Percentiles rank a stretch among this genome's conserved stretches.
Conservation (phyloP, 768 basidiomycete genomes). For the Scleroderma bovista region DNA sequence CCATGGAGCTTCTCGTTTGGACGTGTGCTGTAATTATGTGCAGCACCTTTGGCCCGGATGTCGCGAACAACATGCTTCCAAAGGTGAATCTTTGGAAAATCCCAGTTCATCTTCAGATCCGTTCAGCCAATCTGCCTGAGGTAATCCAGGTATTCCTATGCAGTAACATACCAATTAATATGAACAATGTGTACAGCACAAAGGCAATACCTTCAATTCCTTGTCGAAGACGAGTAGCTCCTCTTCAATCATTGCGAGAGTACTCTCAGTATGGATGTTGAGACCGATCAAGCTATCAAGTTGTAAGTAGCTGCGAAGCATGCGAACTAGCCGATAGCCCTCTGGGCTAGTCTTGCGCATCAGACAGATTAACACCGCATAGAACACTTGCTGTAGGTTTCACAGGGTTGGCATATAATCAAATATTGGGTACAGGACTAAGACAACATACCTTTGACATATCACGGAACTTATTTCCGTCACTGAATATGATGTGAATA, state of each 20-base stretch:
- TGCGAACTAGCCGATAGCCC: constrained; percentile 23
- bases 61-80: constrained; percentile 28
- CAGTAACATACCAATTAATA: background rate
- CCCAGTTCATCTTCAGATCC: constrained; percentile 26
- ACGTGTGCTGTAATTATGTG: constrained; percentile 27
- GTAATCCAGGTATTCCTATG: background rate
- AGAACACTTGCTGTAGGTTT: too few relatives aligned
- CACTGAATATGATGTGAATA: too few relatives aligned
- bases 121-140: too few relatives aligned
- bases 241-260: constrained; percentile 13
- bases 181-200: too few relatives aligned
- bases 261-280: constrained; percentile 29
- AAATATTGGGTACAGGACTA: too few relatives aligned
- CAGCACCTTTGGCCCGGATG: constrained; percentile 26
- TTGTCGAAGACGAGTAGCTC: constrained; percentile 17
- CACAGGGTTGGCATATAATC: too few relatives aligned
- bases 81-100: constrained; percentile 33
- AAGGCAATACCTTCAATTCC: constrained; percentile 22
- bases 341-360: background rate
- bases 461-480: too few relatives aligned
- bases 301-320: constrained; percentile 27
- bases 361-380: too few relatives aligned
- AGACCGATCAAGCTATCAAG: constrained; percentile 24
- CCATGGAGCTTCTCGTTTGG: constrained; percentile 7
- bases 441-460: too few relatives aligned